Percentiles rank a stretch among this genome's conserved stretches.
Evolutionary conservation across 1,284 basidiomycete genomes (phyloP).

Genomic region (Trichosporon inkin): DNA sequence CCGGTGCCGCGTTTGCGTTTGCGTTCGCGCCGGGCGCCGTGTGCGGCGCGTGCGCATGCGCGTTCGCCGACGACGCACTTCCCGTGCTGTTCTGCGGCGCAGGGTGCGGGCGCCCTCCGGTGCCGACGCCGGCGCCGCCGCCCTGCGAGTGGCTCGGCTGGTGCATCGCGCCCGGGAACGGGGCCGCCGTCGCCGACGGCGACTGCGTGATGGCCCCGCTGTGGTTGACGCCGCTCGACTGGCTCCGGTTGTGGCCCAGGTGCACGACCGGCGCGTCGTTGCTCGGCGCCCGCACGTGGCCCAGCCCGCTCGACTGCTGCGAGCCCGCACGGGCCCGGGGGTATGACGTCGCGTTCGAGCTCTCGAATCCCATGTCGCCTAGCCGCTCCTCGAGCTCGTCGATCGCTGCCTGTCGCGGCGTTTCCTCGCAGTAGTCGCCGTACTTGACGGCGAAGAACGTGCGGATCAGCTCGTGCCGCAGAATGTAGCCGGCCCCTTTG

Average conservation of each 20-base stretch:
- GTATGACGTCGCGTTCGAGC: background rate
- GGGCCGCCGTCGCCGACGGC: slow-evolving; percentile 11
- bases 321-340: background rate
- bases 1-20: background rate
- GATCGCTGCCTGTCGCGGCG: slow-evolving; percentile 53
- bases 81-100: slow-evolving; percentile 7
- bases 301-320: background rate
- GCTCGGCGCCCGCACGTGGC: background rate
- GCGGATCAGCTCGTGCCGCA: slow-evolving; percentile 75
- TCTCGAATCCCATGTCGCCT: slow-evolving; percentile 26
- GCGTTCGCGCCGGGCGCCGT: background rate
- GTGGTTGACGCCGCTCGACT: slow-evolving; percentile 3
- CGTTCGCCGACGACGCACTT: background rate
- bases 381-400: slow-evolving; percentile 60
- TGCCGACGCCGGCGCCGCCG: background rate
- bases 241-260: background rate
- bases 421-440: slow-evolving; percentile 81
- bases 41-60: background rate
- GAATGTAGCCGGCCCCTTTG: slow-evolving; percentile 67
- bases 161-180: slow-evolving; percentile 8
- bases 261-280: slow-evolving; percentile 2
- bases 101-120: background rate
- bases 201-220: background rate
- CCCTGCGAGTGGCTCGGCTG: background rate
- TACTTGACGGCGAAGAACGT: slow-evolving; percentile 81